Evolutionary conservation across 225 moss, liverwort and hornwort species (phyloP).

Genomic region (Pleurozium schreberi): DNA sequence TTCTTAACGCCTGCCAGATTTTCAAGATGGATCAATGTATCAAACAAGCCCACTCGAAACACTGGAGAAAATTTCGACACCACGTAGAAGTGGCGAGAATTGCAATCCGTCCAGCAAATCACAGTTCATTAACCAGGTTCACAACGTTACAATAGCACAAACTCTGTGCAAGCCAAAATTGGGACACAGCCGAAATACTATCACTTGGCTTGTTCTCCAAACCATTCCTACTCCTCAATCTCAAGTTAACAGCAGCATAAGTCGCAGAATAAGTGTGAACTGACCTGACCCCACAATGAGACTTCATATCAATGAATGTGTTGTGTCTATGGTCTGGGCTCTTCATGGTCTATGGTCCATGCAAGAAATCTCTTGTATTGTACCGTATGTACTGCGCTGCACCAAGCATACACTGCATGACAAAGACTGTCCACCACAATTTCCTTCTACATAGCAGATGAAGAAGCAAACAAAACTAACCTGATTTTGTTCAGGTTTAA

Average conservation of each 20-base stretch:
- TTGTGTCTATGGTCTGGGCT: not conserved
- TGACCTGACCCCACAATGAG: not conserved
- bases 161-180: slow-evolving; percentile 6
- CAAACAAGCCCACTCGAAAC: not conserved
- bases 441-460: not conserved
- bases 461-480: not conserved
- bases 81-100: not conserved
- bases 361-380: not conserved
- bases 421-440: not conserved
- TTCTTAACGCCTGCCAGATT: not conserved
- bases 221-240: slow-evolving; percentile 2
- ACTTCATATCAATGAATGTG: not conserved
- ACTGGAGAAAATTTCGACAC: not conserved
- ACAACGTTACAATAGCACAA: not conserved
- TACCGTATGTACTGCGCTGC: not conserved
- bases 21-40: not conserved
- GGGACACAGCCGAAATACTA: not conserved
- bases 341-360: not conserved
- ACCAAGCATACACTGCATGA: not conserved
- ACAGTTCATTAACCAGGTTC: not conserved
- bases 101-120: not conserved
- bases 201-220: not conserved
- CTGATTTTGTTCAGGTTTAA: not conserved
- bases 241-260: not conserved
- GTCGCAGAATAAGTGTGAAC: not conserved